Conservation (phyloP, 2,329 filamentous ascomycete species). For the Alternaria sp. region DNA sequence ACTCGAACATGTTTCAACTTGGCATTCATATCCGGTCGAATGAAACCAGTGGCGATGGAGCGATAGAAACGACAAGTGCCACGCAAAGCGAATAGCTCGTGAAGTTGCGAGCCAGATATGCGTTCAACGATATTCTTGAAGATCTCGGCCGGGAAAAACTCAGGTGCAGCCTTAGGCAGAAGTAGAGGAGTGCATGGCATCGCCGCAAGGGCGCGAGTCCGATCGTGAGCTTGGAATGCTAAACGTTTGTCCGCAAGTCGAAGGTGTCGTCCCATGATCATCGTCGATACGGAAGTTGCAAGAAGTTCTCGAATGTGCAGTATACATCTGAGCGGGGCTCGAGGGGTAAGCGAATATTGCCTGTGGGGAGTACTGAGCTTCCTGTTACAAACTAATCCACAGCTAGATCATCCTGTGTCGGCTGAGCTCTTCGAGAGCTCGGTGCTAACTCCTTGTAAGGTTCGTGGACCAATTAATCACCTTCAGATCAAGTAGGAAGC, state of each 20-base stretch:
- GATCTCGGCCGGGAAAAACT: neutral
- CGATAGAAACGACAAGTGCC: neutral
- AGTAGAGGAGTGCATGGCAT: neutral
- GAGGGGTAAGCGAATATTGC: neutral
- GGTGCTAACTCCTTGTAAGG: neutral
- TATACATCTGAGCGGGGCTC: neutral
- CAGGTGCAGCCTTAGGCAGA: neutral
- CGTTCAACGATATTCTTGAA: neutral
- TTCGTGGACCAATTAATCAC: neutral
- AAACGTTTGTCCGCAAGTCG: neutral
- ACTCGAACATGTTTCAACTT: no score
- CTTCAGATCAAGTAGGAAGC: slow-evolving; percentile 5
- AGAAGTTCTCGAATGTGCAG: neutral
- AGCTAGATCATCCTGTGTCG: neutral
- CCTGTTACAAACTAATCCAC: no score
- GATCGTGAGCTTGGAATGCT: neutral
- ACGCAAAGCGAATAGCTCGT: neutral
- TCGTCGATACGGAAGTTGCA: neutral
- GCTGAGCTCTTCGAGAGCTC: neutral
- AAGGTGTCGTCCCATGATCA: neutral
- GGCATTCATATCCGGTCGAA: no score
- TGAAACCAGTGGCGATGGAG: no score
- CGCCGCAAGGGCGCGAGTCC: neutral
- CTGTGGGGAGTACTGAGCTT: neutral
- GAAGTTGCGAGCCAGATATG: neutral